Percentiles rank a stretch among this genome's conserved stretches.
These are phyloP conservation scores for Phallus indusiatus DNA, from an alignment of 768 basidiomycete genomes.

Conservation along the genomic window DNA sequence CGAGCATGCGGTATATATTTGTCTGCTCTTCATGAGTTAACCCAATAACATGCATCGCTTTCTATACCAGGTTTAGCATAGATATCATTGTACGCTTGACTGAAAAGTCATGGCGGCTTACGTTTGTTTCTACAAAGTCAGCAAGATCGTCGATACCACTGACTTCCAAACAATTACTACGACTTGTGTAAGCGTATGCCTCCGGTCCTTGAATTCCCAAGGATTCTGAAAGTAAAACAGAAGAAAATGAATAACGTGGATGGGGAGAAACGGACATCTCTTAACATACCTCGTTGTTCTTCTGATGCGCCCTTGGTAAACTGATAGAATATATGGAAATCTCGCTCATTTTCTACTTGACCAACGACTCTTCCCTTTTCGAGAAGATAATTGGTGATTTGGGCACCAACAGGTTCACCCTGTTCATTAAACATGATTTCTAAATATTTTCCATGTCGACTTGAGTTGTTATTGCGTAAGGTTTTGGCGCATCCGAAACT, in stretches of 20 bases:
- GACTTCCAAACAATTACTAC: conserved; percentile 88
- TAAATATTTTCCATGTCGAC: conserved; percentile 97
- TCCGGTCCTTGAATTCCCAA: conserved; percentile 96
- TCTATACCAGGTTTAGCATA: conserved; percentile 31
- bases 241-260: conserved; percentile 8
- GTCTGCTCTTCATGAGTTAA: conserved; percentile 76
- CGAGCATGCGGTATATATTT: conserved; percentile 90
- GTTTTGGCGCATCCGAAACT: conserved; percentile 99
- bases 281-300: conserved; percentile 69
- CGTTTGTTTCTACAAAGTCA: conserved; percentile 85
- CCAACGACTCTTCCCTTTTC: conserved; percentile 97
- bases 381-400: conserved; percentile 96
- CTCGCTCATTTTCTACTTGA: conserved; percentile 91
- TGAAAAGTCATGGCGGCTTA: conserved; percentile 38
- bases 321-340: conserved; percentile 99
- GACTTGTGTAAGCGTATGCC: conserved; percentile 86
- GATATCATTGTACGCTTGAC: not conserved
- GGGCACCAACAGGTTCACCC: conserved; percentile 93
- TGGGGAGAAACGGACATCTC: not conserved
- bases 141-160: conserved; percentile 81
- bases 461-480: conserved; percentile 95
- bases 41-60: conserved; percentile 91
- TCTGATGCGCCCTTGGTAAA: conserved; percentile 92
- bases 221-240: conserved; percentile 50
- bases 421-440: conserved; percentile 97